Percentiles rank a stretch among this genome's conserved stretches.
Evolutionary conservation across 2,329 filamentous ascomycete genomes (phyloP).

Genomic region (Aspergillus amoenus): DNA sequence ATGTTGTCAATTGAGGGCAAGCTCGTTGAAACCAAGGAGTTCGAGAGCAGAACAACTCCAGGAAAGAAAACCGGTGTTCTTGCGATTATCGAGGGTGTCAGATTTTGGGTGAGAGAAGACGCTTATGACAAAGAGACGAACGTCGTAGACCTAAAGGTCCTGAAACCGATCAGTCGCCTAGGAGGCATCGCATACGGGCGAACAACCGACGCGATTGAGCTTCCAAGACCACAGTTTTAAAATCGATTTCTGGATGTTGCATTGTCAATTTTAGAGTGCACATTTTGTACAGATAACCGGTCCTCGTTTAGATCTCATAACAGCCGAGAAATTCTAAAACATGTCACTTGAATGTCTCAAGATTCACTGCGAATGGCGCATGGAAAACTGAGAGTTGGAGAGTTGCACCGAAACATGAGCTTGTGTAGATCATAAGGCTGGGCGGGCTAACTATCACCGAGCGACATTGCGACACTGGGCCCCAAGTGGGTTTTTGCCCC

Average conservation of each 20-base stretch:
- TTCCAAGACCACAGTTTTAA: conserved; percentile 48
- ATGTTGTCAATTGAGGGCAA: conserved; percentile 81
- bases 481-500: conserved; percentile 11
- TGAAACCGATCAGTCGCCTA: conserved; percentile 73
- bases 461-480: conserved; percentile 6
- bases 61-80: conserved; percentile 75
- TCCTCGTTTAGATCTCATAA: neutral
- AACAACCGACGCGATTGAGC: conserved; percentile 67
- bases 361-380: neutral
- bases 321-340: neutral
- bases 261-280: neutral
- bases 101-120: conserved; percentile 89
- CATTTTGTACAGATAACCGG: neutral
- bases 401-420: neutral
- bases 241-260: neutral
- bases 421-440: neutral
- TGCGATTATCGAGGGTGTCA: conserved; percentile 75
- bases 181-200: conserved; percentile 86
- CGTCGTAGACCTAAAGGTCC: conserved; percentile 70
- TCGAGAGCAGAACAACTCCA: conserved; percentile 67
- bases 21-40: conserved; percentile 72
- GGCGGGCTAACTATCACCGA: neutral
- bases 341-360: neutral
- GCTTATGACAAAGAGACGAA: conserved; percentile 76
- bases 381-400: neutral